Conservation (phyloP, 163 green algal species). For the Chlorella variabilis region DNA sequence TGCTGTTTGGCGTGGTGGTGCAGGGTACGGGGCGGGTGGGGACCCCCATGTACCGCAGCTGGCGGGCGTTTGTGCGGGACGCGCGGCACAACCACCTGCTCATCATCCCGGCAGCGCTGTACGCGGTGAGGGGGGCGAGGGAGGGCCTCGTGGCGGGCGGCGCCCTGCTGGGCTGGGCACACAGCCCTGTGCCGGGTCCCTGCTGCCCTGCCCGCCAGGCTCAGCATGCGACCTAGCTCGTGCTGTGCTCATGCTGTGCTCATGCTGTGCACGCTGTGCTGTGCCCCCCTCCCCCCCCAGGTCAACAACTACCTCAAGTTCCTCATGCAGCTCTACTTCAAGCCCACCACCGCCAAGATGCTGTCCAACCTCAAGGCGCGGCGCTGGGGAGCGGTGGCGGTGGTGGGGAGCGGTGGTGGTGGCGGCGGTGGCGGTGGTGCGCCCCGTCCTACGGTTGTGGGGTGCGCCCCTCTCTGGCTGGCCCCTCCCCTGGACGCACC, state of each 20-base stretch:
- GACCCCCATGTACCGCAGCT: conserved; percentile 69
- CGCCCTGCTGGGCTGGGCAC: too few species aligned
- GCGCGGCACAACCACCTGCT: conserved; percentile 86
- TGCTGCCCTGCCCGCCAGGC: neutral
- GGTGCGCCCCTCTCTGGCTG: too few species aligned
- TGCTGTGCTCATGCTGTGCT: neutral
- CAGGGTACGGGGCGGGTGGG: conserved; percentile 77
- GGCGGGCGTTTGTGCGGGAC: conserved; percentile 71
- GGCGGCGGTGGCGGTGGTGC: too few species aligned
- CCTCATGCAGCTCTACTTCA: conserved; percentile 86
- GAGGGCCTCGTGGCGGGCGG: too few species aligned
- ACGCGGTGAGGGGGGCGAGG: conserved; percentile 81
- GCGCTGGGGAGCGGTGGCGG: neutral
- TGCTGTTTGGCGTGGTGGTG: conserved; percentile 1
- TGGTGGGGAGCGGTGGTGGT: neutral
- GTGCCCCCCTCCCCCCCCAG: neutral
- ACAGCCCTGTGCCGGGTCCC: neutral
- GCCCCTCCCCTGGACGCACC: too few species aligned
- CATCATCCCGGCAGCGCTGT: conserved; percentile 85
- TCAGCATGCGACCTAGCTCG: too few species aligned
- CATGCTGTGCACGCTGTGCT: too few species aligned
- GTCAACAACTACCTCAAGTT: conserved; percentile 42
- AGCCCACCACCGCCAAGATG: conserved; percentile 98
- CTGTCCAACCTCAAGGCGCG: conserved; percentile 94
- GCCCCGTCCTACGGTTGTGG: too few species aligned